These are phyloP conservation scores for Malassezia obtusa DNA, from an alignment of 1,284 basidiomycete species.

Conservation along the genomic window DNA sequence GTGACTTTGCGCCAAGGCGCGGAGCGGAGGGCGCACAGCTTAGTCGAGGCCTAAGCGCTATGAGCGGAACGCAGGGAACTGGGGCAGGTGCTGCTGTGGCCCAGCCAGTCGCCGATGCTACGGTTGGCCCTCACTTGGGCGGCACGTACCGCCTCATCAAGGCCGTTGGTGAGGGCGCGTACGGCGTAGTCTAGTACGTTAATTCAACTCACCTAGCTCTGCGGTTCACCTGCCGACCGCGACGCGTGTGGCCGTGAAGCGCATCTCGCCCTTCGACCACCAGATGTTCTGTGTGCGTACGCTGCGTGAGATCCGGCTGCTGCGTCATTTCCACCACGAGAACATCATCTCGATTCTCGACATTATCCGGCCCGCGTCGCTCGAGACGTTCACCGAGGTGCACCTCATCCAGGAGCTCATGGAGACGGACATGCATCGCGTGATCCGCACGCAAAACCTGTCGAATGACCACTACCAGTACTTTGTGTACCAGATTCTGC, in stretches of 20 bases:
- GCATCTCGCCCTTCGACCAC: slow-evolving; percentile 46
- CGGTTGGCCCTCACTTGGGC: neutral
- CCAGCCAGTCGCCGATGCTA: neutral
- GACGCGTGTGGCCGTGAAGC: slow-evolving; percentile 50
- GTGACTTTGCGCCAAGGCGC: too few relatives aligned
- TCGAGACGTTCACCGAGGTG: slow-evolving; percentile 87
- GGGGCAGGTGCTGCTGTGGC: neutral
- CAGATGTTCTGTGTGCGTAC: slow-evolving; percentile 48
- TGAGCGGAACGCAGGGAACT: too few relatives aligned
- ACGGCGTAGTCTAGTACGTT: slow-evolving; percentile 49
- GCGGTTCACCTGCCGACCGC: slow-evolving; percentile 47
- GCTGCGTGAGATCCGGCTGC: slow-evolving; percentile 44
- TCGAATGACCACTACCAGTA: slow-evolving; percentile 80
- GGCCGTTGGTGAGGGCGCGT: slow-evolving; percentile 51
- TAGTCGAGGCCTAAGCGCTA: too few relatives aligned
- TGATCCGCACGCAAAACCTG: slow-evolving; percentile 47
- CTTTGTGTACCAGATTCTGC: slow-evolving; percentile 68
- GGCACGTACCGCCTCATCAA: slow-evolving; percentile 45
- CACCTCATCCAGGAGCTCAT: slow-evolving; percentile 58
- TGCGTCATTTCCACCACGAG: slow-evolving; percentile 45
- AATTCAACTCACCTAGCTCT: slow-evolving; percentile 20
- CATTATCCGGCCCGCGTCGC: slow-evolving; percentile 49
- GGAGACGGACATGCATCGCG: slow-evolving; percentile 47
- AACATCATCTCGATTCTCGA: slow-evolving; percentile 41
- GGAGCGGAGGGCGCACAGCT: too few relatives aligned